Evolutionary conservation across 441 rosid species (phyloP), one percentile per base, ranked within the genome.

Genomic region (Gossypium trilobum): DNA sequence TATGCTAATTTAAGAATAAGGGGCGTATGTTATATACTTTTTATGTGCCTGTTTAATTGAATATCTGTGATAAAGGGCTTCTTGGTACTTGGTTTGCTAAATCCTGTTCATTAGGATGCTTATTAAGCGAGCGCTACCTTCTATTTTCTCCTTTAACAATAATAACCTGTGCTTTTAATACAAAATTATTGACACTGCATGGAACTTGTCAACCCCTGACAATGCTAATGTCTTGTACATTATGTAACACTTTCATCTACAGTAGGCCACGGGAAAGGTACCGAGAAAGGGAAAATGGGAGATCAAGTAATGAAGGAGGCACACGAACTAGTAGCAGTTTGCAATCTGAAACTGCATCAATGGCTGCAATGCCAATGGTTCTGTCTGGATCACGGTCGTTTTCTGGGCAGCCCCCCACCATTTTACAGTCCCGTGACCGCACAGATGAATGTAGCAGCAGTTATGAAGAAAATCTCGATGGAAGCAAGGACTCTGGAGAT

Each of bases 401-500:
- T 82, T 78, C 88, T 27, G 88, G 87, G 36, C 95, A 86, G 73
- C 85, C 85, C 9, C 66, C 95, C 14, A 88, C 88, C 2, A 91
- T 91, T 75, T 85, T 91, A 56, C 93, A 87, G 71, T 85, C 91
- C 3, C 86, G 91, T 13, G 97, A 91, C 60, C 90, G 93, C 5
- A 63, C 70, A 31, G 97, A 91, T 71, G 97, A 90, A 8, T 71
- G 85, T 27, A 84, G 90, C 58, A 88, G 93, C 75, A 82, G 81
- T 72, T 85, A 87, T 3, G 95, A 89, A 20, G 97, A 91, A 83
- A 87, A 76, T 74, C 79, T 85, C 0, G 95, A 91, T 19, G 92
- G 94, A 71, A 87, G 97, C 84, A 88, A 75, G 82, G 97, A 89
- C 81, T 89, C 87, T 0, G 93, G 95, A 2, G 97, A 91, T 51